Evolutionary conservation across 2,329 filamentous ascomycete genomes (phyloP), one percentile per base, ranked within the genome.

Genomic region (Penicillium sp.): DNA sequence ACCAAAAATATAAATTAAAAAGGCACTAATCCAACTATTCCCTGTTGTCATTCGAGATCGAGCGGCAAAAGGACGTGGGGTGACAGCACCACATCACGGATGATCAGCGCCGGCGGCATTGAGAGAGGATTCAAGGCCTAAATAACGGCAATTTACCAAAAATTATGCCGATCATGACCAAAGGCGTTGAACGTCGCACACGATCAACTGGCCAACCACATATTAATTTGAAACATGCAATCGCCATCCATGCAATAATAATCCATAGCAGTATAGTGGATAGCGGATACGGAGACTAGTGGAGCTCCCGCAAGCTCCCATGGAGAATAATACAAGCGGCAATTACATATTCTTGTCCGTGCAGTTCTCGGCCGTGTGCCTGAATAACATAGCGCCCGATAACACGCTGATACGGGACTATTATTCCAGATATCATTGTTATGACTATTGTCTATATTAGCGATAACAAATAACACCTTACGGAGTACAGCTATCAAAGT

Each of bases 191-290:
- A 13, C 33, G 49, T 50, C 38, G 17, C 27, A 38, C 31, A 23
- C 41, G n/a, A 45, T 38, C 37, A 35, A 48, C 5, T 40, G 33
- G 38, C 48, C 41, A 50, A 43, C 31, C 38, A 53, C 31, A 47
- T 46, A 27, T 45, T 21, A 45, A 50, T 33, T 46, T 41, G 49
- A 42, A 57, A 53, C 49, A 25, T n/a, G 12, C 19, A 33, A 50
- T 27, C 15, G 17, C 17, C 23, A 35, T 35, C 19, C 29, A 23
- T 13, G 42, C 43, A 46, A 46, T 19, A 29, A 46, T 8, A 29
- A 35, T 23, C 25, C 37, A 42, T 42, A 10, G 41, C 12, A 38
- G n/a, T 9, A 12, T 5, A 53, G 41, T 47, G 29, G 31, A 29
- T 23, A 27, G 51, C 42, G 40, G 40, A 52, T 19, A 52, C 15